phyloP scores from a whole-genome alignment of 352 stramenopile species.

The Phytophthora nicotianae region DNA sequence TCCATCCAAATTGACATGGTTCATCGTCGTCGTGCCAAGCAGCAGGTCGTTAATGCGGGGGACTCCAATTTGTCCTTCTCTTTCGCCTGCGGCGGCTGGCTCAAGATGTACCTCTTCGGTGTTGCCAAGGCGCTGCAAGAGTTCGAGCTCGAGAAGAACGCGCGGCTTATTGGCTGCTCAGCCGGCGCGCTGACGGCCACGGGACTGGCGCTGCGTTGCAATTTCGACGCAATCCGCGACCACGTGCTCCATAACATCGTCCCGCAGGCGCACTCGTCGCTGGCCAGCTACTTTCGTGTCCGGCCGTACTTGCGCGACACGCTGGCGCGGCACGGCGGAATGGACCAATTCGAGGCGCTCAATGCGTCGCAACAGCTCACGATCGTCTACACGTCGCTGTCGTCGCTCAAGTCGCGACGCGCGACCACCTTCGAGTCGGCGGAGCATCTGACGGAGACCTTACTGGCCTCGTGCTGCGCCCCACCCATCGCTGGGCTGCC shows the following conservation, averaged over 20 bases:
- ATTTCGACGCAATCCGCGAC: slow-evolving; percentile 7
- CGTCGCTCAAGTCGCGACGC: slow-evolving; percentile 4
- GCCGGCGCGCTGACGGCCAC: slow-evolving; percentile 76
- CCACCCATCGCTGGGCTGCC: slow-evolving; percentile 5
- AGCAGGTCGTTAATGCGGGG: neutral
- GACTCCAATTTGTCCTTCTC: slow-evolving; percentile 65
- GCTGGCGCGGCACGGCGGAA: neutral
- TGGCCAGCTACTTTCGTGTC: neutral
- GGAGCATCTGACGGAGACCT: slow-evolving; percentile 5
- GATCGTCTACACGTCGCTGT: slow-evolving; percentile 8
- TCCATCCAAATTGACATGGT: slow-evolving; percentile 7
- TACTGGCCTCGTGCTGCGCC: slow-evolving; percentile 8
- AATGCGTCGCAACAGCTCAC: slow-evolving; percentile 7
- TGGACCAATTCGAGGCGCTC: neutral
- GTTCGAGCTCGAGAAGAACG: slow-evolving; percentile 59
- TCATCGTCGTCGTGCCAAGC: slow-evolving; percentile 4
- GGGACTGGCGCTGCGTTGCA: slow-evolving; percentile 42
- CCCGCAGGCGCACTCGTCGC: slow-evolving; percentile 36
- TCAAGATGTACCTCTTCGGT: slow-evolving; percentile 91
- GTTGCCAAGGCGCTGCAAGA: slow-evolving; percentile 87
- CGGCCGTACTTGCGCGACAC: slow-evolving; percentile 4
- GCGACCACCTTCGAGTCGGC: neutral
- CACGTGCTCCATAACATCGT: neutral
- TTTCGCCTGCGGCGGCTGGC: slow-evolving; percentile 87
- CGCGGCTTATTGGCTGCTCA: slow-evolving; percentile 80